Conservation (phyloP, 176 grass and related monocot species). For the Leersia perrieri region DNA sequence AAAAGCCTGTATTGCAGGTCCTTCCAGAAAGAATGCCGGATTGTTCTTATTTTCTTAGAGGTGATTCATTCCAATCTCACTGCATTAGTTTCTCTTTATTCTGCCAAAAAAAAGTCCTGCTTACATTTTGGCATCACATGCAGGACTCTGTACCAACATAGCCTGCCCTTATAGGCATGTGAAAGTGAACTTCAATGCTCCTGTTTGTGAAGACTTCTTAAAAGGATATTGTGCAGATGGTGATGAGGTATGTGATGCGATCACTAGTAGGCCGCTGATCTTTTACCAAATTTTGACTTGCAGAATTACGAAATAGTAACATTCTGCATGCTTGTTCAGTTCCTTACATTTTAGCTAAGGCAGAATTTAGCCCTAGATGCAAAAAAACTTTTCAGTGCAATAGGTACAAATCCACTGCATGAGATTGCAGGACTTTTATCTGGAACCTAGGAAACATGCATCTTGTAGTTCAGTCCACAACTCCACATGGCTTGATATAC, state of each 20-base stretch:
- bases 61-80: conserved; percentile 44
- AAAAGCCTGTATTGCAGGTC: conserved; percentile 56
- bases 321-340: conserved; percentile 3
- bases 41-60: conserved; percentile 96
- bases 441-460: not conserved
- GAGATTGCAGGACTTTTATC: not conserved
- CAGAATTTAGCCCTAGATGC: not conserved
- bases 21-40: conserved; percentile 96
- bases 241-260: conserved; percentile 75
- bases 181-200: conserved; percentile 79
- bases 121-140: conserved; percentile 30
- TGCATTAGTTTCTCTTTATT: not conserved
- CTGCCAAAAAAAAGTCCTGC: conserved; percentile 16
- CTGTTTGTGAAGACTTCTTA: conserved; percentile 83
- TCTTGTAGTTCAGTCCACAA: not conserved
- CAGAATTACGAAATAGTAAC: not conserved
- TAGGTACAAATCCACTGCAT: conserved; percentile 7
- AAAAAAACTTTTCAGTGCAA: not conserved
- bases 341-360: not conserved
- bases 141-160: conserved; percentile 88
- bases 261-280: conserved; percentile 8
- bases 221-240: conserved; percentile 90
- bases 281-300: not conserved
- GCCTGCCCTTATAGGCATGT: conserved; percentile 95
- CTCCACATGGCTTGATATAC: not conserved